Evolutionary conservation across 176 grass and related monocot genomes (phyloP), one percentile per base, ranked within the genome.

Genomic region (Poa pratensis): DNA sequence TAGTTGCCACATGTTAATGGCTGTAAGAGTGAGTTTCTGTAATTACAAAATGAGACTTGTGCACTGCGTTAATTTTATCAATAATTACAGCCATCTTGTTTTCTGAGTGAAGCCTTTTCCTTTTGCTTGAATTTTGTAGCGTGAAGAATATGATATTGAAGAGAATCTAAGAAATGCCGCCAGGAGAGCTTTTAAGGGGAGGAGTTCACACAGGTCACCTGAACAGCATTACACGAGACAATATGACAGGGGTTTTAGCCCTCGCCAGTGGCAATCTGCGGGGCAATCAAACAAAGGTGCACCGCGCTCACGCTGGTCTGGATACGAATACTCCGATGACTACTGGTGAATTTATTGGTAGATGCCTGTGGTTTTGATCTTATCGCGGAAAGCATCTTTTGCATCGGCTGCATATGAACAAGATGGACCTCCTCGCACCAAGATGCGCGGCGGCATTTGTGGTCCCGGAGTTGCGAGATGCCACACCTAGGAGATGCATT

Each of bases 101-200:
- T 79, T 30, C 24, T 43, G 18, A 58, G 37, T n/a, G 34, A 65
- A 48, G 4, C 65, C 11, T 73, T 49, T 63, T 6, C 40, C 75
- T 77, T 80, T 64, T 80, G 9, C 80, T 86, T 80, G 27, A 79
- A 85, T 51, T 68, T 90, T 91, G 69, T 86, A 99, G 97, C 94
- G 94, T 10, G 82, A 91, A 89, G 83, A 94, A 50, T 99, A 96
- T 75, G 90, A 99, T 50, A 82, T 55, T 2, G 97, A 94, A 60
- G 97, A 99, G 84, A 90, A 91, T 79, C 5, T 92, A 34, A 94
- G 94, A 89, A 91, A 62, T 54, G 19, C 80, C 37, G 72, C 78
- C 19, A 88, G 76, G 61, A 83, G 84, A 75, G 80, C 73, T 80
- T 73, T 63, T 73, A 89, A 73, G 34, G 89, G 64, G 8, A 87